Percentiles rank a stretch among this genome's conserved stretches.
Conservation (phyloP, 2,329 filamentous ascomycete species). For the Exophiala lecanii-corni region DNA sequence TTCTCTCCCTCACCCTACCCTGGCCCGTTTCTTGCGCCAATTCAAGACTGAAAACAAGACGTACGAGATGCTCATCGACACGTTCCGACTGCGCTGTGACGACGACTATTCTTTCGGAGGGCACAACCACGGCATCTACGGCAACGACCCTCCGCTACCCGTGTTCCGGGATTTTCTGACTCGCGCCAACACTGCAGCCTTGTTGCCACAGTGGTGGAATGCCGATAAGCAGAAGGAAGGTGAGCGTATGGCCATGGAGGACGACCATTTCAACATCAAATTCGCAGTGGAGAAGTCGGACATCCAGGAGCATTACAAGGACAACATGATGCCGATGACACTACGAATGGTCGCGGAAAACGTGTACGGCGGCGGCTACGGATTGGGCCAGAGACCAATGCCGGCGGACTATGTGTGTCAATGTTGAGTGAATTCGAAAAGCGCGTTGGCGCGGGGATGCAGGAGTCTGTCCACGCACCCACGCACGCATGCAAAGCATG, state of each 20-base stretch:
- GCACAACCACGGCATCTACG: slow-evolving; percentile 18
- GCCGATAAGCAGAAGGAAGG: slow-evolving; percentile 37
- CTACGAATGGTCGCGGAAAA: slow-evolving; percentile 46
- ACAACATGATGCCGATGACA: slow-evolving; percentile 46
- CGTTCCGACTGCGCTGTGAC: slow-evolving; percentile 44
- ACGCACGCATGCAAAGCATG: too few species aligned
- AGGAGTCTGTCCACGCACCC: too few species aligned
- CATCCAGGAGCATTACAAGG: slow-evolving; percentile 42
- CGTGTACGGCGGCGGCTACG: slow-evolving; percentile 31
- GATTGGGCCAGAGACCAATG: slow-evolving; percentile 16
- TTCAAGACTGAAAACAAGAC: slow-evolving; percentile 41
- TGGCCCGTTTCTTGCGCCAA: slow-evolving; percentile 31
- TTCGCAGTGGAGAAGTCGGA: slow-evolving; percentile 17
- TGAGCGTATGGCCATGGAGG: slow-evolving; percentile 32
- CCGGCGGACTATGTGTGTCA: slow-evolving; percentile 14
- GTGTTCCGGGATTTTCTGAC: slow-evolving; percentile 17
- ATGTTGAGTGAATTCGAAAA: slow-evolving; percentile 12
- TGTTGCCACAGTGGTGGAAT: slow-evolving; percentile 47
- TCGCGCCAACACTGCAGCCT: slow-evolving; percentile 13
- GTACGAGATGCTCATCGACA: slow-evolving; percentile 46
- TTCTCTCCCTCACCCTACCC: slow-evolving; percentile 26
- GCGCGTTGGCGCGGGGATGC: too few species aligned
- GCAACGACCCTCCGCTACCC: slow-evolving; percentile 7
- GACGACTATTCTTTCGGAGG: slow-evolving; percentile 34
- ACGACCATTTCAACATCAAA: slow-evolving; percentile 16